Evolutionary conservation across 768 basidiomycete species (phyloP).

Genomic region (Dacryopinax spathularia): DNA sequence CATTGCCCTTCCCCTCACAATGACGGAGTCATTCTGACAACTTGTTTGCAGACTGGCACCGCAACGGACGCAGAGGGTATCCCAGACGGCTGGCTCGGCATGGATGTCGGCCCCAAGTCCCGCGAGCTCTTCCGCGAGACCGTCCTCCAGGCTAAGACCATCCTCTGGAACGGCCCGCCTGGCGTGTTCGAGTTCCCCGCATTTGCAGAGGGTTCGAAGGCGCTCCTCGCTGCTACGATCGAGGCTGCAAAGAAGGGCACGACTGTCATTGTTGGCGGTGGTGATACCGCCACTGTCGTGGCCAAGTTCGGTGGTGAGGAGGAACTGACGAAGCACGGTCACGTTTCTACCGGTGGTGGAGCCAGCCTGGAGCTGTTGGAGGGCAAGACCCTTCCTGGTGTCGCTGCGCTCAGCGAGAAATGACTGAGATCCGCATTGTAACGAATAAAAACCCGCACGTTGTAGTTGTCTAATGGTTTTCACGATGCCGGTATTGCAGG

Average conservation of each 20-base stretch:
- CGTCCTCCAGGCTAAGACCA: conserved; percentile 81
- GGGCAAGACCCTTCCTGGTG: conserved; percentile 91
- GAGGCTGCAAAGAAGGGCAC: conserved; percentile 76
- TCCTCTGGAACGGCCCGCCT: conserved; percentile 93
- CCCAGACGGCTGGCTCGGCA: conserved; percentile 86
- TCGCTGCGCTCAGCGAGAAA: conserved; percentile 80
- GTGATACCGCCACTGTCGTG: conserved; percentile 90
- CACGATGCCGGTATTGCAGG: not conserved
- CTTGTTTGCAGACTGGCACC: conserved; percentile 49
- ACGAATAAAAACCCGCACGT: not conserved
- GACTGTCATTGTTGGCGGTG: conserved; percentile 90
- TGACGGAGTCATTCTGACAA: not conserved
- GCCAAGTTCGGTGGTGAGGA: conserved; percentile 76
- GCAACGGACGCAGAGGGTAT: conserved; percentile 81
- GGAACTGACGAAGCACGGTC: conserved; percentile 49
- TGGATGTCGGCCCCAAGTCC: conserved; percentile 80
- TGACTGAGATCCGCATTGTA: conserved; percentile 15
- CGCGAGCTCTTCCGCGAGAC: conserved; percentile 62
- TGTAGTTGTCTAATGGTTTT: conserved; percentile 1
- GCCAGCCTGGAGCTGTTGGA: conserved; percentile 91
- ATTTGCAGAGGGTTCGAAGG: conserved; percentile 73
- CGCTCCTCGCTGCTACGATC: conserved; percentile 71
- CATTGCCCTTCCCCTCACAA: not conserved
- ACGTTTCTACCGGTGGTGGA: conserved; percentile 92
- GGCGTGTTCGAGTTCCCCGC: conserved; percentile 95